Evolutionary conservation across 768 basidiomycete genomes (phyloP).

Genomic region (Lactarius akahatsu): DNA sequence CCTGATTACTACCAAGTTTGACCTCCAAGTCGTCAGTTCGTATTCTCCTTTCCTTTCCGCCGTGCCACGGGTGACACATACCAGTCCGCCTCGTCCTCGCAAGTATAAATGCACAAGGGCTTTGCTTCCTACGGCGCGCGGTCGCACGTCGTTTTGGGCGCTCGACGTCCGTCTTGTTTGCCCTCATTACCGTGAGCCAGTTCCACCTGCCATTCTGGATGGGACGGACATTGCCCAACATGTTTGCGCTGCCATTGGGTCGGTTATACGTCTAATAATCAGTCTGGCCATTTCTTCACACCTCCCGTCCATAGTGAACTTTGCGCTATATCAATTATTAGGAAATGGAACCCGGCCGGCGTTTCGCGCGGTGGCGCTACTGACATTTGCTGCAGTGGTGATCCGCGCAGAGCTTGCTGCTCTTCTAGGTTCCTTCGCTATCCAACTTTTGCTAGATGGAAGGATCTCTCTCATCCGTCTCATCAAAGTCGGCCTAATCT

Average conservation of each 20-base stretch:
- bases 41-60: constrained; percentile 19
- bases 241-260: constrained; percentile 86
- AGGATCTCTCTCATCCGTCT: constrained; percentile 46
- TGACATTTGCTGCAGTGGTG: constrained; percentile 66
- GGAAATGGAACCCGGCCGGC: constrained; percentile 43
- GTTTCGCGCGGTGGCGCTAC: constrained; percentile 50
- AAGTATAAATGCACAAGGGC: constrained; percentile 56
- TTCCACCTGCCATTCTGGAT: constrained; percentile 95
- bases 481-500: constrained; percentile 49
- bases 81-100: constrained; percentile 77
- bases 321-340: constrained; percentile 52
- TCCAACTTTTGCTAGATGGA: constrained; percentile 51
- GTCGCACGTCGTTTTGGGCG: constrained; percentile 64
- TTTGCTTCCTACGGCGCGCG: constrained; percentile 64
- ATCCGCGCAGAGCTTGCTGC: constrained; percentile 79
- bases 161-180: constrained; percentile 55
- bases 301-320: constrained; percentile 48
- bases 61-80: neutral
- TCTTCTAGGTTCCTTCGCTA: constrained; percentile 58
- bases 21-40: constrained; percentile 70
- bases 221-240: constrained; percentile 91
- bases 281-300: constrained; percentile 2
- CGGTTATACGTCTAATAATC: constrained; percentile 22
- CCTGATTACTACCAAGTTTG: constrained; percentile 53
- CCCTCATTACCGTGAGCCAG: constrained; percentile 72